Evolutionary conservation across 1,284 basidiomycete genomes (phyloP).

Genomic region (Sporisorium sorghi): DNA sequence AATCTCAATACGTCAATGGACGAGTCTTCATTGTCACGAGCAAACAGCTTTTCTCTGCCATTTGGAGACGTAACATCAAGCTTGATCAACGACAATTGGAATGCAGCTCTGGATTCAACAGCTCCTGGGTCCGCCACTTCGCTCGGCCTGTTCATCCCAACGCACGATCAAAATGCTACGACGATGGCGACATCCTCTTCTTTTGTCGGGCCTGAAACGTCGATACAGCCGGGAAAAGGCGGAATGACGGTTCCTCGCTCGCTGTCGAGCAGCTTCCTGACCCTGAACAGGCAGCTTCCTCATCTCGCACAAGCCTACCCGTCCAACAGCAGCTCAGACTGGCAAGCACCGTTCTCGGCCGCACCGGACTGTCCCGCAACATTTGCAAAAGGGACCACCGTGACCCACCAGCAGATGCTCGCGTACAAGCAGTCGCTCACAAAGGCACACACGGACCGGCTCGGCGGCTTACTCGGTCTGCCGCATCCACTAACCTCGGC

Average conservation of each 20-base stretch:
- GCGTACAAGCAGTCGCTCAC: slow-evolving; percentile 10
- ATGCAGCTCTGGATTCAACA: not conserved
- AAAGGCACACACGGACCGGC: slow-evolving; percentile 8
- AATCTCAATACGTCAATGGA: not conserved
- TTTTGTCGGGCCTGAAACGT: not conserved
- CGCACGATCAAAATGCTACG: not conserved
- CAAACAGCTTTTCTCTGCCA: too few species aligned
- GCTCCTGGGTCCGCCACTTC: not conserved
- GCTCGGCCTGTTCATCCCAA: slow-evolving; percentile 7
- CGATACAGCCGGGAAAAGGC: not conserved
- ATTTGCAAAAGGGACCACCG: not conserved
- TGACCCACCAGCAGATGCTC: slow-evolving; percentile 7
- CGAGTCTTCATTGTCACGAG: not conserved
- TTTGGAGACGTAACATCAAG: not conserved
- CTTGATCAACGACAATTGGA: not conserved
- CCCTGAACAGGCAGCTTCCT: not conserved
- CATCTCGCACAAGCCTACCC: not conserved
- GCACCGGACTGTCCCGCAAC: not conserved
- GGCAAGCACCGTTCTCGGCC: not conserved
- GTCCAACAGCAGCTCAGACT: not conserved
- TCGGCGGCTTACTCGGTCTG: slow-evolving; percentile 9
- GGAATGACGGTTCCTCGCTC: not conserved
- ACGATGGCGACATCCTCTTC: too few species aligned
- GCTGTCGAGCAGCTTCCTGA: slow-evolving; percentile 1
- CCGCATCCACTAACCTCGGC: not conserved